Base-by-base conservation (phyloP, 169 alveolate genomes). In the Cystoisospora suis region DNA sequence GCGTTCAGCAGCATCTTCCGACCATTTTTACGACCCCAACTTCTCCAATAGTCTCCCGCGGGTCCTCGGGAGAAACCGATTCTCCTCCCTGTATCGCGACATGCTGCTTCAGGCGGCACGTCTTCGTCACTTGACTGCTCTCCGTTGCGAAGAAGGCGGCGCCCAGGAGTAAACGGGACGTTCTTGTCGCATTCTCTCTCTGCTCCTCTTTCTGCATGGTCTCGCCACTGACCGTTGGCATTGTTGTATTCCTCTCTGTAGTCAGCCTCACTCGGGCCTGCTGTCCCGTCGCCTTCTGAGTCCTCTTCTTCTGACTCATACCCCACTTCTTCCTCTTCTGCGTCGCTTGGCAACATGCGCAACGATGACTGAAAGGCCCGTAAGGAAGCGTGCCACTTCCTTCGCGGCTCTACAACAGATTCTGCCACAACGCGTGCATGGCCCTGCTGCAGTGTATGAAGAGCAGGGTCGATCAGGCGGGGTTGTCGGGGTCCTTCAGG, bases 301-400 rank as follows among this genome's bases (percentile, higher is more conserved):
- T 59, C 75, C 29, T 59, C 75, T 15, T 59, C 75, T 29, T 59
- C 75, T 9, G 75, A 59, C 75, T 59, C 75, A 36, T 59, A 59
- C 36, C 75, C 75, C 5, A 59, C 75, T 4, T 29, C 75, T 36
- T 59, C 75, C 20, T 49, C 61, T 9, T 59, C 75, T n/a, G n/a
- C n/a, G 75, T 59, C 75, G 29, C 75, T 59, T 36, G 75, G 32
- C 75, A 36, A 9, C 75, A 59, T 59, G 75, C 75, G 75, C 36
- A 59, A 36, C 20, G 36, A 59, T 7, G 75, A 59, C 75, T 59
- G 75, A 15, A 59, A 59, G 75, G 75, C 75, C 29, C 29, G 36
- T 29, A 59, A 36, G 29, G 75, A 59, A 29, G 20, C 29, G 6
- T 15, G 20, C 75, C 75, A 59, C 32, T 59, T 59, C 75, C 20